Evolutionary conservation across 192 early-diverging fungal species (phyloP), one percentile per base, ranked within the genome.

Genomic region (Powellomyces hirtus): DNA sequence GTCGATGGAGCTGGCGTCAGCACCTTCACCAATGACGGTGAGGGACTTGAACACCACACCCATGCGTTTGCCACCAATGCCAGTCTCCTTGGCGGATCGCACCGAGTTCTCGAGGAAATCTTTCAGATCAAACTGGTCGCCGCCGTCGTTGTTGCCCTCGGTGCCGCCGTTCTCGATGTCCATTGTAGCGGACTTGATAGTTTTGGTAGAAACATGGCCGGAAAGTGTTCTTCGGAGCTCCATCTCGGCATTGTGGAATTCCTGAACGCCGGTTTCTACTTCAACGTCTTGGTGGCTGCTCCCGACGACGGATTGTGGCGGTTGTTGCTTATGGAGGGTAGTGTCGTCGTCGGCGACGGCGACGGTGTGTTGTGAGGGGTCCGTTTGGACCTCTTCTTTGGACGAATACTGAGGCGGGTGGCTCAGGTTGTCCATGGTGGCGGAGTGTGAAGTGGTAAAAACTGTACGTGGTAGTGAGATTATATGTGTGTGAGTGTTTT

Each of bases 21-120:
- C 66, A 36, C 66, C 66, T 34, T 61, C 66, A 59, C 66, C 66
- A 34, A 67, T 38, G 33, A 67, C 66, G 16, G 66, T 67, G 14
- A 67, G 38, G 37, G 27, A 27, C 66, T 67, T 67, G 53, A 56
- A 67, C 2, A 67, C 37, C n/a, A 67, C 66, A 26, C 66, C 66
- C 66, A 67, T 67, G n/a, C 44, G 34, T 26, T 26, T 26, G 22
- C 66, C n/a, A 30, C 31, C 33, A 24, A 67, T 58, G 38, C 66
- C 66, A 34, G 45, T 36, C 46, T 49, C 46, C 26, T 35, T 36
- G 10, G 56, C 29, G 34, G 56, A n/a, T 22, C 60, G 60, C 10
- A 62, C 60, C 24, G 37, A 42, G 26, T 29, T 42, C 2, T 62
- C 60, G 18, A 62, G 40, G 42, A 62, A 62, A 24, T 62, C 60